Evolutionary conservation across 441 rosid species (phyloP), one percentile per base, ranked within the genome.

Genomic region (Sinapis alba): DNA sequence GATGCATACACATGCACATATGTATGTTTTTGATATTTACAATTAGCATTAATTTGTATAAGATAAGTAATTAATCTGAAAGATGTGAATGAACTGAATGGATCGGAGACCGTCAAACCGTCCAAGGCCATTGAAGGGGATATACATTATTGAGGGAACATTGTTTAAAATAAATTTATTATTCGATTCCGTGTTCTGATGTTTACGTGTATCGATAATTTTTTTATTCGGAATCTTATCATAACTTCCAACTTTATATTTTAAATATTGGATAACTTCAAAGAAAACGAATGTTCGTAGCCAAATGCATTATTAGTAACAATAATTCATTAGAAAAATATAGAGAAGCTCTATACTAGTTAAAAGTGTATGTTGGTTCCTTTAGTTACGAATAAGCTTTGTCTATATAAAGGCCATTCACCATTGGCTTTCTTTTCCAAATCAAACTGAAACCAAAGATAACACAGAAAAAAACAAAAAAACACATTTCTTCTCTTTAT

Each of bases 71-170:
- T 8, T 23, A 30, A 4, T 36, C 28, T 23, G 38, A 41, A 5
- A 57, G n/a, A 27, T 26, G 20, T 28, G 38, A 63, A 56, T 65
- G 69, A 51, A 16, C 20, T 1, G 36, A 41, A 38, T 7, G 65
- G 15, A 62, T 34, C 15, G 20, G 10, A 30, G 58, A 68, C 63
- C 57, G 63, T 61, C 79, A 61, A 32, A 27, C 63, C 64, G 79
- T 19, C 78, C 73, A 74, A n/a, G 36, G 20, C 27, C 63, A 23
- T 61, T 21, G 21, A 56, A 57, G 65, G 32, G 24, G 38, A 34
- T 64, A 23, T 41, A 58, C 50, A 63, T 69, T 30, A 57, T 70
- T 70, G 62, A 76, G 62, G 43, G 72, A 77, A 57, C 36, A 47
- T 15, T 45, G 21, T 47, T 26, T 36, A 58, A 58, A 3, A 16